Percentiles rank a stretch among this genome's conserved stretches.
Evolutionary conservation across 345 rosid genomes (phyloP).

Genomic region (Arabis alpina): DNA sequence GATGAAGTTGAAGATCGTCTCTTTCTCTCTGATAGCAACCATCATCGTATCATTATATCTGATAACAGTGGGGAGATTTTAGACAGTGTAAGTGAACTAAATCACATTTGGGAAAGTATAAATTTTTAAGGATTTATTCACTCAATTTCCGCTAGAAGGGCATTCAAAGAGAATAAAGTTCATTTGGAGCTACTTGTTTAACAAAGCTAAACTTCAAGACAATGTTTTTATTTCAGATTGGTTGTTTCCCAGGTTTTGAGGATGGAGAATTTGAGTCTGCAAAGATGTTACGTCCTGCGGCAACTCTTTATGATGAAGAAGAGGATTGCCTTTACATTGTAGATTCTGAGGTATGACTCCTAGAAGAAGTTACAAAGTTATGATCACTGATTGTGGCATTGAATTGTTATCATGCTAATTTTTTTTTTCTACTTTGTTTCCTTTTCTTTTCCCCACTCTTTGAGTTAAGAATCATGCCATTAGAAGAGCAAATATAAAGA

Average conservation of each 20-base stretch:
- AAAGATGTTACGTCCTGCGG: slow-evolving; percentile 82
- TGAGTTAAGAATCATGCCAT: slow-evolving; percentile 80
- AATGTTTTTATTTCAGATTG: slow-evolving; percentile 76
- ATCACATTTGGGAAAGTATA: neutral
- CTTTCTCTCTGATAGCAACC: slow-evolving; percentile 92
- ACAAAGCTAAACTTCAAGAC: slow-evolving; percentile 42
- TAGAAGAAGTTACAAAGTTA: slow-evolving; percentile 17
- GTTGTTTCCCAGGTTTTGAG: slow-evolving; percentile 94
- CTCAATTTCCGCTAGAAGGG: neutral
- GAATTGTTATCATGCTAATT: slow-evolving; percentile 7
- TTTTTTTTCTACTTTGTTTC: slow-evolving; percentile 9
- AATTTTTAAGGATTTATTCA: neutral
- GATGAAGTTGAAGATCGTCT: slow-evolving; percentile 67
- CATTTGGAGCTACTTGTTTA: slow-evolving; percentile 13
- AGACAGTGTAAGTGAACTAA: slow-evolving; percentile 69
- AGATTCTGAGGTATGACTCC: slow-evolving; percentile 81
- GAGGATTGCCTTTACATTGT: slow-evolving; percentile 87
- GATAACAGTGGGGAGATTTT: slow-evolving; percentile 68
- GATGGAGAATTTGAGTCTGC: slow-evolving; percentile 93
- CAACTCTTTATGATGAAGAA: slow-evolving; percentile 62
- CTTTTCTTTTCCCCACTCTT: slow-evolving; percentile 20
- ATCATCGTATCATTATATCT: slow-evolving; percentile 79
- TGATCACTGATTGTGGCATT: slow-evolving; percentile 18
- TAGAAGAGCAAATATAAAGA: slow-evolving; percentile 81
- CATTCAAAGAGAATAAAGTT: neutral